These are phyloP conservation scores for Luffa aegyptiaca DNA, from an alignment of 306 rosid genomes.

Conservation along the genomic window DNA sequence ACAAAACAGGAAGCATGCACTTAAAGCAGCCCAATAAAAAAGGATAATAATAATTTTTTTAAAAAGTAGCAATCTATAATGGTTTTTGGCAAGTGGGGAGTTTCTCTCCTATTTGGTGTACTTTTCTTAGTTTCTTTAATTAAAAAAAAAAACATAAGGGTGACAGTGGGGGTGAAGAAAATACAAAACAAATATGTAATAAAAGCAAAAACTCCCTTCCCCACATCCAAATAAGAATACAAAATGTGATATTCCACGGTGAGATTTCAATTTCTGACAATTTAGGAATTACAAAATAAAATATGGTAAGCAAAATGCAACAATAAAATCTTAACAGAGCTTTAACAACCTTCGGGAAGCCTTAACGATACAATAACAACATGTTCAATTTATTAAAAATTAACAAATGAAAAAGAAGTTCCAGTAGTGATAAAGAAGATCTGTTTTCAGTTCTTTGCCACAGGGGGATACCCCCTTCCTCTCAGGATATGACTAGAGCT, in stretches of 20 bases:
- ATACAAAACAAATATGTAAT: not conserved
- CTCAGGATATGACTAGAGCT: not conserved
- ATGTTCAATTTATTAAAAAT: not conserved
- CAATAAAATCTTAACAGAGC: not conserved
- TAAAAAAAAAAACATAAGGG: too few relatives aligned
- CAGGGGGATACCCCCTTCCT: not conserved
- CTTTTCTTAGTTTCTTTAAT: not conserved
- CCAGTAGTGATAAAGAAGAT: not conserved
- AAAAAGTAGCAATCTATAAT: not conserved
- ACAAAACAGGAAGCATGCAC: conserved; percentile 18
- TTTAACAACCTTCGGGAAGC: not conserved
- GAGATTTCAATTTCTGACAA: not conserved
- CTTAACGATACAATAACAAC: not conserved
- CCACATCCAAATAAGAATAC: not conserved
- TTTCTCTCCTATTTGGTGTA: not conserved
- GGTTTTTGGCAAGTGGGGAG: not conserved
- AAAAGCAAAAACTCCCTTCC: not conserved
- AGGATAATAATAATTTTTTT: not conserved
- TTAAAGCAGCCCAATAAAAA: not conserved
- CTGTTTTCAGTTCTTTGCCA: not conserved
- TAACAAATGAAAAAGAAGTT: not conserved
- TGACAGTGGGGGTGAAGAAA: not conserved
- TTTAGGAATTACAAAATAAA: not conserved
- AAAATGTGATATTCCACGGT: not conserved
- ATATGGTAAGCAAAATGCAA: not conserved